phyloP scores from a whole-genome alignment of 306 rosid genomes.

The Lathyrus oleraceus region DNA sequence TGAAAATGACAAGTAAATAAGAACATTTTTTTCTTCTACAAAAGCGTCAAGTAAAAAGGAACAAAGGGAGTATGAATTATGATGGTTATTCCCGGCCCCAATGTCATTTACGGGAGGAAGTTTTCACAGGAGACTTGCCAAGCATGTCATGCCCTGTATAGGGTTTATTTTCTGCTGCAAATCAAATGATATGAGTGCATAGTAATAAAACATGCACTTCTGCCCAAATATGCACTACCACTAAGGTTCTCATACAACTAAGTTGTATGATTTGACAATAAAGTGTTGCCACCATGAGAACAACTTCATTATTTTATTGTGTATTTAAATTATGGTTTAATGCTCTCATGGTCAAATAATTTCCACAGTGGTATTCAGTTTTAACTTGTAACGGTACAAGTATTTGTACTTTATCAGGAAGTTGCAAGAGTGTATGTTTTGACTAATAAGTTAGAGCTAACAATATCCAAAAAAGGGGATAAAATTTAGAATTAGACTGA shows the following conservation, averaged over 20 bases:
- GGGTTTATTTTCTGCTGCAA: background rate
- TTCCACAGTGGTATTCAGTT: conserved; percentile 1
- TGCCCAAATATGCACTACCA: background rate
- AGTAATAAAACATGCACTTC: background rate
- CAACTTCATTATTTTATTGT: background rate
- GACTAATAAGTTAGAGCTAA: background rate
- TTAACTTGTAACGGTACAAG: background rate
- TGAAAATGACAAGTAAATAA: no score
- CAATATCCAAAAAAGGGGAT: background rate
- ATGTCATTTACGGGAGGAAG: background rate
- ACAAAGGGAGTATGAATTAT: background rate
- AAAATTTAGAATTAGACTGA: background rate
- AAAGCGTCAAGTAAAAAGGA: no score
- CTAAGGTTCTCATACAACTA: background rate
- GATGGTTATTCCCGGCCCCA: background rate
- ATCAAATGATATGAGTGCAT: background rate
- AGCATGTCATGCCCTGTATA: background rate
- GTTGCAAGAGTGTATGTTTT: conserved; percentile 22
- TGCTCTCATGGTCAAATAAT: background rate
- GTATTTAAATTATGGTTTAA: background rate
- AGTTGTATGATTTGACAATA: background rate
- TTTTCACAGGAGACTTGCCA: background rate
- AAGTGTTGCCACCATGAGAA: background rate
- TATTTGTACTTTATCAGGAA: conserved; percentile 7
- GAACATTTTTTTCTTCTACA: no score